A percentile compares a stretch with the other conserved stretches of the same genome.
Conservation (phyloP, 805 yeast species). For the Candida oleophila region DNA sequence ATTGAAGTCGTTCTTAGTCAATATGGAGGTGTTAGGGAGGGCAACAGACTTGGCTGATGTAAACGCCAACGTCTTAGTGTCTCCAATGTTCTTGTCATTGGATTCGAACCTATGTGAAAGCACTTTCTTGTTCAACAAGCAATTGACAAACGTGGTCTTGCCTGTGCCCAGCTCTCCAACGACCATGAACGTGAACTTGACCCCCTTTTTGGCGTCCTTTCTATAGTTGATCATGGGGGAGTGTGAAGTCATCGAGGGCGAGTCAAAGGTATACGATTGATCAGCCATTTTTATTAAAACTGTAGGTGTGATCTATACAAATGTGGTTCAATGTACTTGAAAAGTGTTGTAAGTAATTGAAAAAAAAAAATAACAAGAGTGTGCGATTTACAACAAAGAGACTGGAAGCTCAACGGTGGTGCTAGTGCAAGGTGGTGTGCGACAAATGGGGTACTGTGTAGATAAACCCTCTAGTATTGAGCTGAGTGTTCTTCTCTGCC, state of each 20-base stretch:
- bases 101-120: constrained; percentile 57
- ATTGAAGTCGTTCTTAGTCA: constrained; percentile 57
- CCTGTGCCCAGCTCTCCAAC: constrained; percentile 78
- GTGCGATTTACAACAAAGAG: too few relatives aligned
- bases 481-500: too few relatives aligned
- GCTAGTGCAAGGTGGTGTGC: too few relatives aligned
- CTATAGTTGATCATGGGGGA: constrained; percentile 52
- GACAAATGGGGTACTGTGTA: too few relatives aligned
- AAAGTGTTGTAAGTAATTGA: too few relatives aligned
- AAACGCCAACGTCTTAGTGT: constrained; percentile 54
- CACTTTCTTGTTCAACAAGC: constrained; percentile 60
- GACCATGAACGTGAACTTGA: constrained; percentile 70
- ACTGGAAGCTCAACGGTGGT: too few relatives aligned
- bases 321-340: too few relatives aligned
- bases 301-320: too few relatives aligned
- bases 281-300: constrained; percentile 3
- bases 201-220: constrained; percentile 70
- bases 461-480: not conserved
- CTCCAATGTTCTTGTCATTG: constrained; percentile 16
- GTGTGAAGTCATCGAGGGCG: constrained; percentile 22
- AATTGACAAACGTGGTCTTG: constrained; percentile 71
- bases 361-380: too few relatives aligned
- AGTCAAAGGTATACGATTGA: constrained; percentile 19
- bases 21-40: constrained; percentile 52
- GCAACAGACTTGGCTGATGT: constrained; percentile 57